Evolutionary conservation across 1,284 basidiomycete genomes (phyloP), one percentile per base, ranked within the genome.

Genomic region (Ceratobasidium sp.): DNA sequence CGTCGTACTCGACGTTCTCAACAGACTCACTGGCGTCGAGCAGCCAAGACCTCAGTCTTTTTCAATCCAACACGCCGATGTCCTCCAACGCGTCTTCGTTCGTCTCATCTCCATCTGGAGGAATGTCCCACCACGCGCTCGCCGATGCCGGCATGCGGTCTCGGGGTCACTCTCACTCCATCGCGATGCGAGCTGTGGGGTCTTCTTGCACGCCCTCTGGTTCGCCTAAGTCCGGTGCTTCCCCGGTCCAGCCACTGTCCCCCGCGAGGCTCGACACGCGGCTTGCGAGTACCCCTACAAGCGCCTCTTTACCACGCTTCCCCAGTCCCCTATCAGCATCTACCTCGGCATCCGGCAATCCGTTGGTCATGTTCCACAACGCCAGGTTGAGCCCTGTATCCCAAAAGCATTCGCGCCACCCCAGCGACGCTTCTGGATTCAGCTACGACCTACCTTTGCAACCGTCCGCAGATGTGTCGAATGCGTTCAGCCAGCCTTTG

Each of bases 321-420:
- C 63, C 63, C 35, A 67, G 63, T 38, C 63, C 63, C 50, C 50
- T 67, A 44, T 67, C 63, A 23, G 49, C 63, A 6, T 67, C 63
- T 35, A 67, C 63, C 26, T 55, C 63, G 63, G 63, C 50, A 49
- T 67, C 63, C n/a, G 63, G 47, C 16, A 67, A 55, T 23, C 41
- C 49, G 49, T 67, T 67, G 63, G 63, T 55, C 38, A 49, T 67
- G 63, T 18, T 44, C 21, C 47, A 67, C 43, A 67, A 55, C 50
- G 35, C 63, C 11, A 49, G 63, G 30, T 41, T 54, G 14, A 52
- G 49, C 35, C 63, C 63, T 23, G 38, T 67, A 43, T 67, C 63
- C 28, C 63, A 67, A 67, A 67, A 41, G 49, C 63, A 67, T 50
- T 67, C 63, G 50, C 63, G 63, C 50, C 63, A 67, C 49, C 63